Evolutionary conservation across 2,329 filamentous ascomycete species (phyloP).

Genomic region (Ilyonectria mors-panacis): DNA sequence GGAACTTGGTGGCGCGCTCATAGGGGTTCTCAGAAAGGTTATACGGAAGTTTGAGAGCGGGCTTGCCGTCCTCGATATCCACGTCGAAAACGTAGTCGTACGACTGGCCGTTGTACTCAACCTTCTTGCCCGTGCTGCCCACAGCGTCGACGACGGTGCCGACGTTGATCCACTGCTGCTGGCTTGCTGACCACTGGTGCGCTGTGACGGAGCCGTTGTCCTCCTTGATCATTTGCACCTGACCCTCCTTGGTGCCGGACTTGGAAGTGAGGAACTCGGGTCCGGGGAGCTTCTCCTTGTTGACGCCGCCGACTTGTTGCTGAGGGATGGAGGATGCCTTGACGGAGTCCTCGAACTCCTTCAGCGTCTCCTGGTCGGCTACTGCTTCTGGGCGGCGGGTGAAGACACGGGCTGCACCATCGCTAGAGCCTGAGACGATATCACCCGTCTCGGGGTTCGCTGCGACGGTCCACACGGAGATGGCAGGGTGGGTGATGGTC

Average conservation of each 20-base stretch:
- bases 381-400: conserved; percentile 78
- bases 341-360: conserved; percentile 85
- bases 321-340: conserved; percentile 89
- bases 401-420: conserved; percentile 88
- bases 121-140: conserved; percentile 85
- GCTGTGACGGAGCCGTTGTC: conserved; percentile 86
- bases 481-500: conserved; percentile 96
- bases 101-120: conserved; percentile 84
- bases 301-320: conserved; percentile 85
- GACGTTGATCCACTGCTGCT: conserved; percentile 85
- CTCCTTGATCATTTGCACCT: conserved; percentile 92
- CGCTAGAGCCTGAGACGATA: conserved; percentile 93
- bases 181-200: conserved; percentile 84
- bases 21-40: conserved; percentile 95
- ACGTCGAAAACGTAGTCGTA: conserved; percentile 99
- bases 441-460: conserved; percentile 87
- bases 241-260: conserved; percentile 94
- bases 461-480: conserved; percentile 96
- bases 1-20: conserved; percentile 91
- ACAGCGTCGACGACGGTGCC: conserved; percentile 95
- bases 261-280: conserved; percentile 88
- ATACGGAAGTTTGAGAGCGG: conserved; percentile 92
- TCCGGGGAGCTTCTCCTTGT: conserved; percentile 92
- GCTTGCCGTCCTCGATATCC: conserved; percentile 94
- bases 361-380: conserved; percentile 77